Conservation (phyloP, 202 grass and related monocot genomes). For the Brachypodium distachyon region DNA sequence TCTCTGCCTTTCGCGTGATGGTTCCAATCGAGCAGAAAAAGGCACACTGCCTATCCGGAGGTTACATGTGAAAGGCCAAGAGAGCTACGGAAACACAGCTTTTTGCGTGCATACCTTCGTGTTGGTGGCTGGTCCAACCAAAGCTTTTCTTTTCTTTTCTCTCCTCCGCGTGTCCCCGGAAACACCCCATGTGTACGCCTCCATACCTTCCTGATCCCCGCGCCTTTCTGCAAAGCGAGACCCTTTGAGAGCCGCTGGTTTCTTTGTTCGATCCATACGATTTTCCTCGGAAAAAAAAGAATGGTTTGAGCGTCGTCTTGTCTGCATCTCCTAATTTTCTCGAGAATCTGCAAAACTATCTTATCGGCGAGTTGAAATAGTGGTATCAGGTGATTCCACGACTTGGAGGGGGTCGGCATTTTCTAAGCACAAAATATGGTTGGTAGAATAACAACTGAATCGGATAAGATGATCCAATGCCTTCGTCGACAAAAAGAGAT, state of each 20-base stretch:
- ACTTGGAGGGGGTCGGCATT: too few relatives aligned
- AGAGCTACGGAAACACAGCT: not conserved
- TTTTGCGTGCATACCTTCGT: too few relatives aligned
- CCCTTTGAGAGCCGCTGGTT: slow-evolving; percentile 14
- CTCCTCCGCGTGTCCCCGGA: not conserved
- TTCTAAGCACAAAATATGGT: too few relatives aligned
- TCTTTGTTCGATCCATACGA: not conserved
- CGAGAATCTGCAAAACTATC: too few relatives aligned
- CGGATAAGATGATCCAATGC: too few relatives aligned
- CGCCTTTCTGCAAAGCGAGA: not conserved
- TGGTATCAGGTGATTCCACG: not conserved
- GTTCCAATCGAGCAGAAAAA: slow-evolving; percentile 22
- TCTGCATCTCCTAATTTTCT: too few relatives aligned
- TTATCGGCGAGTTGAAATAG: not conserved
- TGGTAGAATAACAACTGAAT: too few relatives aligned
- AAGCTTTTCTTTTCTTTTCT: not conserved
- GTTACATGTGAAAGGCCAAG: slow-evolving; percentile 12
- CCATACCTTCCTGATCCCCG: not conserved
- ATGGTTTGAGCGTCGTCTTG: not conserved
- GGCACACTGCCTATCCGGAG: slow-evolving; percentile 22
- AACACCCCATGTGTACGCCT: slow-evolving; percentile 35
- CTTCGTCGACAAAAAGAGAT: too few relatives aligned
- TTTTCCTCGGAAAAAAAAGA: not conserved
- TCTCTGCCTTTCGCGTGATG: slow-evolving; percentile 23
- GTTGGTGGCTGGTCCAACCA: slow-evolving; percentile 8